Evolutionary conservation across 106 monocot genomes (phyloP), one percentile per base, ranked within the genome.

Genomic region (Platanthera zijinensis): DNA sequence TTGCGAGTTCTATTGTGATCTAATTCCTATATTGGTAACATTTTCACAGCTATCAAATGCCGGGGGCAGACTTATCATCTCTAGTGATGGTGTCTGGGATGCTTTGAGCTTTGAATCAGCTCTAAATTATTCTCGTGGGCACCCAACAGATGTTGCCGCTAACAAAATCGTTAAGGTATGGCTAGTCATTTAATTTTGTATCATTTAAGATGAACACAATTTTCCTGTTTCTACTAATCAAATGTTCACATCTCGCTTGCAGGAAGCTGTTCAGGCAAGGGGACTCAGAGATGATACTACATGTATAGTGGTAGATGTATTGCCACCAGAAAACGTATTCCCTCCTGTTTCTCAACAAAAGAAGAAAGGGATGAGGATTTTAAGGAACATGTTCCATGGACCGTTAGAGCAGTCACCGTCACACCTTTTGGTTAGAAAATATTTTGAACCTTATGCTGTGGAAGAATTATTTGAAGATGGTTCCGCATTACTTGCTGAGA

Each of bases 51-150:
- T 94, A 64, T 87, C 91, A 47, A 83, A 77, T 84, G 83, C 91
- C 61, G 94, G 94, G 53, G 94, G 91, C 21, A 86, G 94, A 12
- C 76, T 94, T 76, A 84, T 94, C 79, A 94, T 94, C 72, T 86
- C 89, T 75, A 94, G 94, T 79, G 94, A 94, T 82, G 94, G 94
- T 69, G 94, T 94, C 50, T 94, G 94, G 94, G 94, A 94, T 87
- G 94, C 85, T 82, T 79, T 94, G 68, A 77, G 73, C 73, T 69
- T 69, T 79, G 94, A 94, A 78, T 48, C 75, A 53, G 87, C 91
- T 63, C 10, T 94, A 48, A 91, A 70, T 59, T 91, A 85, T 69
- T 89, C 74, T 75, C 89, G 89, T 71, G 94, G 94, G n/a, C 64
- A 89, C 69, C 79, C 87, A 14, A 56, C 91, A 75, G 88, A 87